These are phyloP conservation scores for Colletotrichum limetticola DNA, from an alignment of 2,329 filamentous ascomycete genomes.

Conservation along the genomic window DNA sequence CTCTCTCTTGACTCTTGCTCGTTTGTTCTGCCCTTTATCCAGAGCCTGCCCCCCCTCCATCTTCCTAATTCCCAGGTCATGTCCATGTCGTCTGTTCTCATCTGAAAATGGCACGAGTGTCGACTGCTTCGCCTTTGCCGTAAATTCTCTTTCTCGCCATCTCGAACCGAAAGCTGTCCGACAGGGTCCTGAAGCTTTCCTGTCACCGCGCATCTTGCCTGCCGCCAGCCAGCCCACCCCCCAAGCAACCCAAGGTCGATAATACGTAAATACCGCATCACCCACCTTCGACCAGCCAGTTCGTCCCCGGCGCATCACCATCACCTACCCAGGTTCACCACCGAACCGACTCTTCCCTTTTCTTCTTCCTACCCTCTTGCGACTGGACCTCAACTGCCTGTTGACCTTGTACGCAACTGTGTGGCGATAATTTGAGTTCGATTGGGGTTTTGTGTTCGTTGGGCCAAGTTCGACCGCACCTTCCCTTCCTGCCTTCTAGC, in stretches of 20 bases:
- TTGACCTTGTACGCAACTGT: neutral
- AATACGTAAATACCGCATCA: conserved; percentile 13
- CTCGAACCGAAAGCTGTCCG: neutral
- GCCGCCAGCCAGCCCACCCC: neutral
- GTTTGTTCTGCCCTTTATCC: neutral
- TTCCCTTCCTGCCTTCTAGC: neutral
- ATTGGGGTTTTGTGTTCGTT: neutral
- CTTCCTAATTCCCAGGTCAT: conserved; percentile 10
- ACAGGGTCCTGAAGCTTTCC: conserved; percentile 25
- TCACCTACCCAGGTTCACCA: neutral
- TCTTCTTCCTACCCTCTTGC: neutral
- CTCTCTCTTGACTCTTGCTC: neutral
- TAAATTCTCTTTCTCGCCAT: conserved; percentile 9
- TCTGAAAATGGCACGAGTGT: conserved; percentile 30
- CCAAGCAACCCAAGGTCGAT: neutral
- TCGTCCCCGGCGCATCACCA: neutral
- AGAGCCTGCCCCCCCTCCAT: neutral
- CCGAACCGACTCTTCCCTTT: neutral
- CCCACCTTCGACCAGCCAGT: neutral
- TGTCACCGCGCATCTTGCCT: neutral
- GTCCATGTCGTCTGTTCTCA: conserved; percentile 23
- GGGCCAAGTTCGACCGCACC: neutral
- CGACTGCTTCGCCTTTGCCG: conserved; percentile 1
- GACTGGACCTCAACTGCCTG: neutral
- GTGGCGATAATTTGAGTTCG: neutral